These are phyloP conservation scores for Solanum boliviense DNA, from an alignment of 257 asterid genomes.

Conservation along the genomic window DNA sequence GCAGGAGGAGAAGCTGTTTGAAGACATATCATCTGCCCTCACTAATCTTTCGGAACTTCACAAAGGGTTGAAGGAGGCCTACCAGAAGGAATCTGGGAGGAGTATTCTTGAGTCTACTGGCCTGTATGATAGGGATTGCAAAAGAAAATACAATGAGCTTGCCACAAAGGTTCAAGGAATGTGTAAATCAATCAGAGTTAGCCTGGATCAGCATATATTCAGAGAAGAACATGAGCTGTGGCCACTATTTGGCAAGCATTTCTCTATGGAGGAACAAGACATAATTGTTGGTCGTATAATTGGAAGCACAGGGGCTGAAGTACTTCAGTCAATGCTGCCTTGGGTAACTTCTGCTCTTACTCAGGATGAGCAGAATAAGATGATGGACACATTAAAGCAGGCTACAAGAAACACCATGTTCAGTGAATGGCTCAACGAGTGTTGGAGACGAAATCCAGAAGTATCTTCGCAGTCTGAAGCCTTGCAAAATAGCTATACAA, in stretches of 20 bases:
- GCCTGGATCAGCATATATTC: constrained; percentile 37
- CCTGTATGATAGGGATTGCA: not conserved
- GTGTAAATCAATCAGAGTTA: constrained; percentile 39
- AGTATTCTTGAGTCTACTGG: not conserved
- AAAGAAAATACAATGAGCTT: constrained; percentile 25
- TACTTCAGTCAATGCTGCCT: constrained; percentile 42
- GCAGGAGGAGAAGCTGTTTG: constrained; percentile 38
- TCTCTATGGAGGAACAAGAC: constrained; percentile 41
- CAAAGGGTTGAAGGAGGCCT: constrained; percentile 6
- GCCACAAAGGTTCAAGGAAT: constrained; percentile 40
- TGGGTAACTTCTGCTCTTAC: constrained; percentile 49
- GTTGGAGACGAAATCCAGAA: constrained; percentile 29
- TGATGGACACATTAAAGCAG: constrained; percentile 40
- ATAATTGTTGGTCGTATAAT: constrained; percentile 39
- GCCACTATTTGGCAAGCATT: constrained; percentile 33
- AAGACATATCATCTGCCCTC: constrained; percentile 24
- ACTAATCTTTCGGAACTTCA: constrained; percentile 26
- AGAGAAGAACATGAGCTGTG: constrained; percentile 44
- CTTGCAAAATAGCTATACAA: constrained; percentile 1
- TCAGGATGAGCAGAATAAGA: constrained; percentile 35
- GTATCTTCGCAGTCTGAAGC: constrained; percentile 16
- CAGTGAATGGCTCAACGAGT: constrained; percentile 42
- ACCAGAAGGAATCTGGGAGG: not conserved
- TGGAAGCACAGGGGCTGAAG: constrained; percentile 51
- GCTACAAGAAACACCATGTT: constrained; percentile 44